A percentile compares a stretch with the other conserved stretches of the same genome.
Evolutionary conservation across 2,329 filamentous ascomycete species (phyloP).

Genomic region (Aspergillus niger): DNA sequence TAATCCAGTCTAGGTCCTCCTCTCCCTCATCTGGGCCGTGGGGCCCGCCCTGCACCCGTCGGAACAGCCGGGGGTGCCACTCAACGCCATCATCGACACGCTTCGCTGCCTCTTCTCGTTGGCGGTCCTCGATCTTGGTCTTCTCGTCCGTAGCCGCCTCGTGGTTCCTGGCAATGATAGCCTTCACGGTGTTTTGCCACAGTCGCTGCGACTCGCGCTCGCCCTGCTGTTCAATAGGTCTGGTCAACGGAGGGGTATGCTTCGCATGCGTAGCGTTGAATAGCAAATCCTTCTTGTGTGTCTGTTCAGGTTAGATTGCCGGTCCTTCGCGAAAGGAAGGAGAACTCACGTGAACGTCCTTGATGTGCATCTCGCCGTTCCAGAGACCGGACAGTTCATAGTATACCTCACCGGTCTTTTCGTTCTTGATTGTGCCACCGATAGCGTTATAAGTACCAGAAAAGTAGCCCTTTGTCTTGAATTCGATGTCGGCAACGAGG

Average conservation of each 20-base stretch:
- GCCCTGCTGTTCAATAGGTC: slow-evolving; percentile 82
- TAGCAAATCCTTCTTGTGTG: slow-evolving; percentile 82
- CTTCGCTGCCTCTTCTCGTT: slow-evolving; percentile 82
- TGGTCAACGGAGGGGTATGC: slow-evolving; percentile 70
- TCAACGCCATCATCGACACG: slow-evolving; percentile 76
- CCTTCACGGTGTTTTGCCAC: slow-evolving; percentile 79
- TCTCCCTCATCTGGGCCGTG: slow-evolving; percentile 76
- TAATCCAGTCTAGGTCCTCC: slow-evolving; percentile 92
- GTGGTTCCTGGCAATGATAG: slow-evolving; percentile 83
- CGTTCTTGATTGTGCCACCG: slow-evolving; percentile 85
- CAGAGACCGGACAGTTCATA: slow-evolving; percentile 90
- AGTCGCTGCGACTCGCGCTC: slow-evolving; percentile 87
- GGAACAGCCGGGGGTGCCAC: slow-evolving; percentile 87
- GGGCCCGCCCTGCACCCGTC: slow-evolving; percentile 69
- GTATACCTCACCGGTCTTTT: slow-evolving; percentile 80
- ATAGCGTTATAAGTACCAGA: slow-evolving; percentile 96
- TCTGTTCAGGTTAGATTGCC: slow-evolving; percentile 54
- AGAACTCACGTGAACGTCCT: slow-evolving; percentile 63
- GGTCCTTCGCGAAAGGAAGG: neutral
- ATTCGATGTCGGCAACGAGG: slow-evolving; percentile 87
- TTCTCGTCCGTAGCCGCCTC: slow-evolving; percentile 91
- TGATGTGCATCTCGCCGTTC: slow-evolving; percentile 94
- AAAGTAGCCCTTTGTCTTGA: slow-evolving; percentile 98
- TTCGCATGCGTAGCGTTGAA: slow-evolving; percentile 83
- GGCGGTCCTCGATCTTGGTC: slow-evolving; percentile 90